phyloP scores from a whole-genome alignment of 78 protist species.

The Tieghemostelium lacteum region DNA sequence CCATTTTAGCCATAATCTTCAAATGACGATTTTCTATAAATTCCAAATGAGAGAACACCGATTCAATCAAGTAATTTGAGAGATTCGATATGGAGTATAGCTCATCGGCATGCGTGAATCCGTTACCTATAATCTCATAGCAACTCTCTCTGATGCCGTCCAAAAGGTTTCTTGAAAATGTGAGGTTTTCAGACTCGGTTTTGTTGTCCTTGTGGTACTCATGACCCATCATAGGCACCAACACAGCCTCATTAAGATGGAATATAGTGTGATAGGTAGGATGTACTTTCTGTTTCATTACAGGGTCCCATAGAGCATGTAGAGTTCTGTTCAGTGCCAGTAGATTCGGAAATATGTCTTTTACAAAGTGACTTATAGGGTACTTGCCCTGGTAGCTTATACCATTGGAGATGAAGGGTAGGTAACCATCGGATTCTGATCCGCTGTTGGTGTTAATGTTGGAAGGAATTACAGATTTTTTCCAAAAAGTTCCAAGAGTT shows the following conservation, averaged over 20 bases:
- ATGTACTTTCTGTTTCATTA: background rate
- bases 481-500: slow-evolving; percentile 52
- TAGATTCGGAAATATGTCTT: slow-evolving; percentile 38
- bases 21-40: slow-evolving; percentile 61
- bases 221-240: slow-evolving; percentile 55
- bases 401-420: slow-evolving; percentile 65
- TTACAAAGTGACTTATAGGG: slow-evolving; percentile 43
- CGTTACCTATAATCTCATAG: slow-evolving; percentile 64
- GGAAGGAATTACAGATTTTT: slow-evolving; percentile 40
- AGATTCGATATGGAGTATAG: slow-evolving; percentile 15
- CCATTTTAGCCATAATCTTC: slow-evolving; percentile 15
- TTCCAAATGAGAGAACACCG: slow-evolving; percentile 58
- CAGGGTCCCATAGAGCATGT: slow-evolving; percentile 58
- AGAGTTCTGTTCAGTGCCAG: slow-evolving; percentile 10
- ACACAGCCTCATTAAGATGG: slow-evolving; percentile 33
- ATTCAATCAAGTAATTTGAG: slow-evolving; percentile 15
- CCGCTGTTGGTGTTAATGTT: background rate
- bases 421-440: background rate
- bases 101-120: slow-evolving; percentile 65
- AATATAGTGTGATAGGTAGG: slow-evolving; percentile 5
- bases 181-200: slow-evolving; percentile 33
- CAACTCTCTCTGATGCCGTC: slow-evolving; percentile 44
- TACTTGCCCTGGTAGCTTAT: slow-evolving; percentile 45
- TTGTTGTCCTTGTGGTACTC: slow-evolving; percentile 50
- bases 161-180: slow-evolving; percentile 31